These are phyloP conservation scores for Carex scoparia DNA, from an alignment of 176 grass and related monocot species.

Conservation along the genomic window DNA sequence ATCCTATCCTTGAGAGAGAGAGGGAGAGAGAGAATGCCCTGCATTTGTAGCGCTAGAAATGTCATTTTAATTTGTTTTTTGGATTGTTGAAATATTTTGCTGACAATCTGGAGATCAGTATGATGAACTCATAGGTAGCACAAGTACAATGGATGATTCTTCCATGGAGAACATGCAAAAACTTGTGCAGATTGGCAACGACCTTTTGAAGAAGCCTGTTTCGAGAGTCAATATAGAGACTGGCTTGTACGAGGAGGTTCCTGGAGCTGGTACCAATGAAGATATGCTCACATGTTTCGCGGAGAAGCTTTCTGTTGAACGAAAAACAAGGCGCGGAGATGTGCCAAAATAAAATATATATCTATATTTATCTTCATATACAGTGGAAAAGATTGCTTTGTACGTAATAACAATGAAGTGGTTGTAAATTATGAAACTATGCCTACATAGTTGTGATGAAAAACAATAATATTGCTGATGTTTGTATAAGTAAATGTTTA, in stretches of 20 bases:
- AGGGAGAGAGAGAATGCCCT: too few relatives aligned
- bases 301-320: slow-evolving; percentile 41
- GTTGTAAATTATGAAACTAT: too few relatives aligned
- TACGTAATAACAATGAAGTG: too few relatives aligned
- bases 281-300: slow-evolving; percentile 43
- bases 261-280: slow-evolving; percentile 37
- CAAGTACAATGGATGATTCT: slow-evolving; percentile 42
- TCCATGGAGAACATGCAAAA: slow-evolving; percentile 50
- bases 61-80: neutral
- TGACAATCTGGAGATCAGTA: slow-evolving; percentile 22
- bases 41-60: too few relatives aligned
- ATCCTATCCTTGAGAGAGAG: too few relatives aligned
- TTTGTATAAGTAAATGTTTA: too few relatives aligned
- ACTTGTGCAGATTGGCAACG: slow-evolving; percentile 30
- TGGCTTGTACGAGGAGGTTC: neutral
- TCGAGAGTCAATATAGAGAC: slow-evolving; percentile 54
- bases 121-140: slow-evolving; percentile 23
- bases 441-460: too few relatives aligned
- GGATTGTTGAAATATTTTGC: neutral
- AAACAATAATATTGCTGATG: too few relatives aligned
- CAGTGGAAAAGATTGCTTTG: too few relatives aligned
- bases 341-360: too few relatives aligned
- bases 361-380: too few relatives aligned
- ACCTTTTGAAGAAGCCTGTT: slow-evolving; percentile 35
- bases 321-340: neutral